Base-by-base conservation (phyloP, 2,329 filamentous ascomycete species). In the Xylaria sp. region DNA sequence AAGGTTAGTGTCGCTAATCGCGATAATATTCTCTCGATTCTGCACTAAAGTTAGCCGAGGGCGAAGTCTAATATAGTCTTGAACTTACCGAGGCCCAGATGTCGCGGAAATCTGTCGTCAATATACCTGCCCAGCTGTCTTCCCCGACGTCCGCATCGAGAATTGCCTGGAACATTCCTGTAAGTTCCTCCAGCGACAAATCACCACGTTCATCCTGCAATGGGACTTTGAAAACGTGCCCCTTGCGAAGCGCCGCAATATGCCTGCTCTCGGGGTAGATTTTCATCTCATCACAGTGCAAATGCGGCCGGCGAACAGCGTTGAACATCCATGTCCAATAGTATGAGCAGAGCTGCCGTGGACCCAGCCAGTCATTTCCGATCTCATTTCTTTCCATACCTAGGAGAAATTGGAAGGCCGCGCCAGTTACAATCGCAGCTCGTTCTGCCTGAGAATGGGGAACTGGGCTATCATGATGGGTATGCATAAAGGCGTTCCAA, bases 241-340 rank as follows among this genome's bases (percentile, higher is more conserved):
- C 65, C n/a, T 46, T 58, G 11, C 65, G 46, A 46, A 70, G 46
- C 1, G 62, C 65, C 6, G 59, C 68, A 46, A 70, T 17, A n/a
- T 68, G 42, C 15, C 59, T 44, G 13, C 66, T 67, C 15, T 59
- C 59, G 6, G 68, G 42, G 40, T 59, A 68, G n/a, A 33, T 59
- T 9, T 51, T 63, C 60, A 65, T 63, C 40, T 58, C 40, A 42
- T 68, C 68, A 42, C 65, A 67, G 2, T 44, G 49, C 5, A 56
- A 3, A 7, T 33, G 48, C 1, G 68, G 68, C 15, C 46, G 51
- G 5, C 56, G 56, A 36, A 58, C 49, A 23, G 68, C 54, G 20
- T 65, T 68, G 46, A 70, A 70, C 42, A 70, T 51, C 65, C 61
- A 70, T 48, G 10, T 58, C 62, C 53, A 64, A n/a, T 64, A 51